phyloP scores from a whole-genome alignment of 306 rosid species.

The Gastrolobium bilobum region DNA sequence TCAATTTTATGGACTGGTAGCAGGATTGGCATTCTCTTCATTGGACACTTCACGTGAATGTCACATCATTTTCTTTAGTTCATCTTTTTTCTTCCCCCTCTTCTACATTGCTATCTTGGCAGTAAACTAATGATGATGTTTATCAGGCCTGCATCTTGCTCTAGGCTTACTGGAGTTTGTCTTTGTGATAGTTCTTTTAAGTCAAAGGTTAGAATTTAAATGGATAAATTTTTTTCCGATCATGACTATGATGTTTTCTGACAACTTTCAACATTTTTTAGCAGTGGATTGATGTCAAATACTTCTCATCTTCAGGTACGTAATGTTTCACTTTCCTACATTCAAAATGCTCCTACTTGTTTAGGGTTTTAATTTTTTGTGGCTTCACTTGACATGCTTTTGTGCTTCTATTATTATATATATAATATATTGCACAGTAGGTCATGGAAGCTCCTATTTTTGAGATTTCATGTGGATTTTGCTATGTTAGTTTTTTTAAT shows the following conservation, averaged over 20 bases:
- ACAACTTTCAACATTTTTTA: slow-evolving; percentile 56
- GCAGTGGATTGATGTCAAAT: slow-evolving; percentile 68
- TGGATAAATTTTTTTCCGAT: slow-evolving; percentile 36
- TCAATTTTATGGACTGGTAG: slow-evolving; percentile 16
- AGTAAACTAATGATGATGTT: slow-evolving; percentile 56
- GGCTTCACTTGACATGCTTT: slow-evolving; percentile 33
- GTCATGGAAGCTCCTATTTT: slow-evolving; percentile 32
- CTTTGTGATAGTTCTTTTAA: slow-evolving; percentile 57
- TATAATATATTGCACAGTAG: slow-evolving; percentile 27
- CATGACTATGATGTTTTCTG: slow-evolving; percentile 47
- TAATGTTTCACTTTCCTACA: slow-evolving; percentile 33
- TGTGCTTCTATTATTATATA: slow-evolving; percentile 25
- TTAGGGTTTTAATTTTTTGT: slow-evolving; percentile 38
- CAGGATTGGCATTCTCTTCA: slow-evolving; percentile 33
- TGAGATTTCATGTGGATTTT: slow-evolving; percentile 26
- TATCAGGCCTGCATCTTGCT: slow-evolving; percentile 70
- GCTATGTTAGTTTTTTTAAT: not conserved
- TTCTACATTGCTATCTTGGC: slow-evolving; percentile 37
- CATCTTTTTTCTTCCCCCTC: slow-evolving; percentile 2
- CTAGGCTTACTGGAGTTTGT: slow-evolving; percentile 59
- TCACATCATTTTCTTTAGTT: slow-evolving; percentile 20
- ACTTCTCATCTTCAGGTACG: slow-evolving; percentile 87
- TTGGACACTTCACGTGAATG: slow-evolving; percentile 10
- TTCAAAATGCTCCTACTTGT: slow-evolving; percentile 25
- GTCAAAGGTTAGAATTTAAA: slow-evolving; percentile 71